A percentile compares a stretch with the other conserved stretches of the same genome.
Conservation (phyloP, 106 monocot genomes). For the Dendrobium officinale region DNA sequence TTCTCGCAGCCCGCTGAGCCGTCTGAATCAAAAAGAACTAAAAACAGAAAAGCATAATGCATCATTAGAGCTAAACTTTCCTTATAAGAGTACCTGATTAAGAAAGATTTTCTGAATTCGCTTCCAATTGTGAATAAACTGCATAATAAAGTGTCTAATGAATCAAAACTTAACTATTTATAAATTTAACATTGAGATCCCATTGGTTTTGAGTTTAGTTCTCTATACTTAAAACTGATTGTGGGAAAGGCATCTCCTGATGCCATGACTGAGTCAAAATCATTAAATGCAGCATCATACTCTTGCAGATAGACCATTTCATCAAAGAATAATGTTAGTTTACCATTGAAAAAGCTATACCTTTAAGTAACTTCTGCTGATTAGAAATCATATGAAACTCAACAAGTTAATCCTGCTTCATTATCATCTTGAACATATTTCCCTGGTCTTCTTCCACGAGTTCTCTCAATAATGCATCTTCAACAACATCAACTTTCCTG, state of each 20-base stretch:
- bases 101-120: no score
- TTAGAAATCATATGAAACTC: background rate
- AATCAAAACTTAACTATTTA: no score
- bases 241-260: background rate
- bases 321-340: background rate
- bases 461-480: conserved; percentile 60
- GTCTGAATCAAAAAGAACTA: no score
- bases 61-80: no score
- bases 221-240: no score
- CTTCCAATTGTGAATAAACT: no score
- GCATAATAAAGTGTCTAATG: no score
- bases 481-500: conserved; percentile 18
- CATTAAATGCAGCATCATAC: background rate
- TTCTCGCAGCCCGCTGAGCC: no score
- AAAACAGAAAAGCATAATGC: no score
- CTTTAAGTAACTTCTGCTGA: background rate
- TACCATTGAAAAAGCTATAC: background rate
- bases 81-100: no score
- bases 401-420: conserved; percentile 15
- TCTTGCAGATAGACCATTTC: background rate
- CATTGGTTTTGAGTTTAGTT: no score
- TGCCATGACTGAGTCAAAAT: background rate
- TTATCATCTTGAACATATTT: conserved; percentile 38
- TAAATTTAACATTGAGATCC: no score
- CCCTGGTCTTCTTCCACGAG: conserved; percentile 37